phyloP scores from a whole-genome alignment of 257 asterid genomes.

The Pogostemon cablin region DNA sequence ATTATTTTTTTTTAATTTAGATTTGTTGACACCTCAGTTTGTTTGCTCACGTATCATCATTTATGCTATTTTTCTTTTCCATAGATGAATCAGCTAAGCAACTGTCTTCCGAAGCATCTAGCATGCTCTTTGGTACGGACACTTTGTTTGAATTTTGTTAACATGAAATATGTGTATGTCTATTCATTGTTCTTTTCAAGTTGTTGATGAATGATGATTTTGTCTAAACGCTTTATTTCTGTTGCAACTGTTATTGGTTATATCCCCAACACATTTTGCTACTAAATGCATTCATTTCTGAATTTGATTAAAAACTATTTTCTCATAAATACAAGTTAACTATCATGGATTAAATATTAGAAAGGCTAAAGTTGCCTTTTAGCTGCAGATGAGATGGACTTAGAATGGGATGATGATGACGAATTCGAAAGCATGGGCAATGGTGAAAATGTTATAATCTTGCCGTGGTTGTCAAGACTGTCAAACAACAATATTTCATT shows the following conservation, averaged over 20 bases:
- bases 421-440: conserved; percentile 11
- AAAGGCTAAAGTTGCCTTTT: conserved; percentile 26
- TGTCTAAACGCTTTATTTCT: neutral
- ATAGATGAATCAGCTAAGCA: conserved; percentile 51
- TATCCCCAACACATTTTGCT: neutral
- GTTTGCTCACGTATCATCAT: neutral
- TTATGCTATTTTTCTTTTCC: conserved; percentile 10
- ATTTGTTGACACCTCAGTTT: conserved; percentile 1
- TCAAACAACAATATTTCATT: conserved; percentile 36
- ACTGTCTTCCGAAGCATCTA: conserved; percentile 44
- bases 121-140: conserved; percentile 52
- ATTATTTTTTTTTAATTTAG: neutral
- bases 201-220: conserved; percentile 11
- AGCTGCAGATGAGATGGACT: conserved; percentile 56
- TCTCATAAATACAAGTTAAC: neutral
- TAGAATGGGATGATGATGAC: conserved; percentile 47
- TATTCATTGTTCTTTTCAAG: conserved; percentile 12
- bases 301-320: conserved; percentile 20
- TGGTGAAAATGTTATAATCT: conserved; percentile 29
- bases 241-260: neutral
- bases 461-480: conserved; percentile 48
- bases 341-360: neutral
- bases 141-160: conserved; percentile 22
- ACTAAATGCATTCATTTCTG: conserved; percentile 17
- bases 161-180: neutral